Base-by-base conservation (phyloP, 73 alveolate genomes). In the Breviolum minutum region DNA sequence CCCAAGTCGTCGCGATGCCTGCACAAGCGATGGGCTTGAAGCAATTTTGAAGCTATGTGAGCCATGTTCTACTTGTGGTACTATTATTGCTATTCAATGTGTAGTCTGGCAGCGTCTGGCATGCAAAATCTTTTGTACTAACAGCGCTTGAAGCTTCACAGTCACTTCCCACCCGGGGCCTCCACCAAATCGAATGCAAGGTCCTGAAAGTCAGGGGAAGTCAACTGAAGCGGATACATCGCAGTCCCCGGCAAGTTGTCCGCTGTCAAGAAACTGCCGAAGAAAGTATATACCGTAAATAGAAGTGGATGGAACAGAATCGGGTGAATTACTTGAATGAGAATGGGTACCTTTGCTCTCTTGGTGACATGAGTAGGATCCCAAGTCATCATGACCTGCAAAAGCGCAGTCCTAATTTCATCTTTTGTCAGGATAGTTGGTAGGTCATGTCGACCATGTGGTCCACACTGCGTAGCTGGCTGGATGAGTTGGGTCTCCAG, bases 1-100 rank as follows among this genome's bases (percentile, higher is more conserved):
- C 94, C 64, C 99, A 94, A 62, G 64, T 94, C 99, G 22, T 94
- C 99, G 7, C 30, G 99, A 83, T 94, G 99, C 83, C 88, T 91
- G 66, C 6, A 48, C 87, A 63, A 82, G 68, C 24, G 27, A 2
- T 16, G 79, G 5, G 79, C 79, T 69, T 16, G 27, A 69, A 16
- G 79, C 1, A 69, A 19, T 16, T 69, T 19, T 24, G 26, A 77
- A 24, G 87, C 87, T 77, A 13, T 77, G 54, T 54, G 2, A 77
- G 87, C 87, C 16, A 19, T 77, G 61, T 26, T 54, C 5, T 3
- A 40, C 54, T 40, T 40, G 54, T 40, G 54, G 54, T 40, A 40
- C 54, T 40, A n/a, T n/a, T n/a, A n/a, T n/a, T n/a, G n/a, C n/a
- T n/a, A 40, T 40, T 0, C 54, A 40, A 40, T 40, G 54, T 40